These are phyloP conservation scores for Ulvella scutata DNA, from an alignment of 139 green algal species.

Conservation along the genomic window DNA sequence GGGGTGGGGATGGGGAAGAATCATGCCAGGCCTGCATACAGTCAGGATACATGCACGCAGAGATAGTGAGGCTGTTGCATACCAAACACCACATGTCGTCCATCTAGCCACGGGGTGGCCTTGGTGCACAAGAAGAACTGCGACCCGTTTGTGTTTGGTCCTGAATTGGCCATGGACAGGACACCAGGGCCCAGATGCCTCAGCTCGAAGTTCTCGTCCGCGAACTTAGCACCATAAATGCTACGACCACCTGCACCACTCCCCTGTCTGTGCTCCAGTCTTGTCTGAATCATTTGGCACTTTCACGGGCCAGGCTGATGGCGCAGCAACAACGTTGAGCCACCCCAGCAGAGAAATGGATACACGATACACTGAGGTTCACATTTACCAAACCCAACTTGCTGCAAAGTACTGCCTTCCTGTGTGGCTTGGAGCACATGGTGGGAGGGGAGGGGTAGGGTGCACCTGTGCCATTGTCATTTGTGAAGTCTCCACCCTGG, in stretches of 20 bases:
- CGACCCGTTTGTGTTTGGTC: constrained; percentile 52
- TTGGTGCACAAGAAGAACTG: constrained; percentile 72
- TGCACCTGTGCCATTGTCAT: constrained; percentile 27
- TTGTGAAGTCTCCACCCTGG: constrained; percentile 41
- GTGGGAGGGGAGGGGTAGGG: background rate
- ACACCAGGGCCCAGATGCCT: constrained; percentile 20
- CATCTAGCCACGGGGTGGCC: constrained; percentile 54
- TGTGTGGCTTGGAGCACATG: too few relatives aligned
- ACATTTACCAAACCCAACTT: too few relatives aligned
- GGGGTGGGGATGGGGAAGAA: too few relatives aligned
- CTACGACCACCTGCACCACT: constrained; percentile 21
- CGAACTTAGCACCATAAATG: constrained; percentile 50
- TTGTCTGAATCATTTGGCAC: too few relatives aligned
- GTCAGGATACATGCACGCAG: constrained; percentile 27
- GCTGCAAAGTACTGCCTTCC: too few relatives aligned
- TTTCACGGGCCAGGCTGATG: too few relatives aligned
- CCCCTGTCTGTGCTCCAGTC: constrained; percentile 7
- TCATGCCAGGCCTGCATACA: background rate
- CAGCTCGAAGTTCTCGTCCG: constrained; percentile 21
- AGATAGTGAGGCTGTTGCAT: too few relatives aligned
- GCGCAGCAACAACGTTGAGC: too few relatives aligned
- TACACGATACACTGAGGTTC: too few relatives aligned
- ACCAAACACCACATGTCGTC: constrained; percentile 77
- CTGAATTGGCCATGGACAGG: constrained; percentile 62
- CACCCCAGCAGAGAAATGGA: too few relatives aligned